Conservation (phyloP, 768 basidiomycete genomes). For the Leccinum imitatum region DNA sequence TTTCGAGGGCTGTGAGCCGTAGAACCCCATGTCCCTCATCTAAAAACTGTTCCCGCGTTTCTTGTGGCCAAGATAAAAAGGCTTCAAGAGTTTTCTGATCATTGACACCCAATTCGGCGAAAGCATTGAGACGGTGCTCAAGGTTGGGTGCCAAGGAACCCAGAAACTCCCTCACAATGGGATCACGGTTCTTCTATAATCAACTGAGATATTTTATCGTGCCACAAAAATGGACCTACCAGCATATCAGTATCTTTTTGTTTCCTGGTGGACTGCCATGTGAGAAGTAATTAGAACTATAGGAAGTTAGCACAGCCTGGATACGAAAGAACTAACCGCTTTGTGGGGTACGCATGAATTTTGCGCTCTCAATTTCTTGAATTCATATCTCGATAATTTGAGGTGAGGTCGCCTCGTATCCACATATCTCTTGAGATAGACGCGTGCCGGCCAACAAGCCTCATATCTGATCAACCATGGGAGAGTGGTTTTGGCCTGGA, state of each 20-base stretch:
- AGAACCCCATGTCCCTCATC: conserved; percentile 10
- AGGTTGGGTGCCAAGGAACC: conserved; percentile 23
- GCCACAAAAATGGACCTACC: conserved; percentile 8
- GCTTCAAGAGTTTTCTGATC: conserved; percentile 19
- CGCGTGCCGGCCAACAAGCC: conserved; percentile 18
- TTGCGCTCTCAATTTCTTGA: fast-evolving
- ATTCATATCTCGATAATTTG: neutral
- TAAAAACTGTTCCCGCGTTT: conserved; percentile 17
- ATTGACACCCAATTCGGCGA: conserved; percentile 24
- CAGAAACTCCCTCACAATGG: conserved; percentile 18
- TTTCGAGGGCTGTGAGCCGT: conserved; percentile 25
- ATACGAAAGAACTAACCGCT: conserved; percentile 1
- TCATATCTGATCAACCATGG: conserved; percentile 24
- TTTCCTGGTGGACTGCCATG: neutral
- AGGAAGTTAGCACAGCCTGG: neutral
- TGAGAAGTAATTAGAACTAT: neutral
- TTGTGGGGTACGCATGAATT: neutral
- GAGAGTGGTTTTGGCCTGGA: conserved; percentile 10
- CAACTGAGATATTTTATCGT: neutral
- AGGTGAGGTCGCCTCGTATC: conserved; percentile 7
- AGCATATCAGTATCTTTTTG: neutral
- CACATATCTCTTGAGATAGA: conserved; percentile 24
- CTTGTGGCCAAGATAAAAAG: conserved; percentile 26
- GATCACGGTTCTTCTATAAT: neutral
- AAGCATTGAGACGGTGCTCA: conserved; percentile 17